phyloP scores from a whole-genome alignment of 306 rosid species.

The Glycine tomentella region DNA sequence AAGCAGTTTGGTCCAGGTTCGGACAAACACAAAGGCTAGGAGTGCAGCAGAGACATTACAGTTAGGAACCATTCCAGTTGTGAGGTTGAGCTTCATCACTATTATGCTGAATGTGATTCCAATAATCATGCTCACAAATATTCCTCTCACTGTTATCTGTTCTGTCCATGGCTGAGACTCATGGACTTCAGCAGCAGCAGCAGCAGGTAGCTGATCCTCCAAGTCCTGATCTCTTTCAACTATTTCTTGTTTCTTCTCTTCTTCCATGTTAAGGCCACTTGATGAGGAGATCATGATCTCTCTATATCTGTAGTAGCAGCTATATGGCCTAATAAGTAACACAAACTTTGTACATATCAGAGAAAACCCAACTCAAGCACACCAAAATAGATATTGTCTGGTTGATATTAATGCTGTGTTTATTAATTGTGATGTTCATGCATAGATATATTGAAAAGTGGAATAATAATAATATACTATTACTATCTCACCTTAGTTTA shows the following conservation, averaged over 20 bases:
- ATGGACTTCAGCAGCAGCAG: constrained; percentile 28
- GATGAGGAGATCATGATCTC: constrained; percentile 43
- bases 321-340: neutral
- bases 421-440: neutral
- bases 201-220: constrained; percentile 40
- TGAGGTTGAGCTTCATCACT: constrained; percentile 89
- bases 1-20: constrained; percentile 77
- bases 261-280: constrained; percentile 34
- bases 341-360: constrained; percentile 25
- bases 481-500: constrained; percentile 15
- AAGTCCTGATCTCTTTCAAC: constrained; percentile 40
- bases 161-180: constrained; percentile 65
- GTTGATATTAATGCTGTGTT: constrained; percentile 3
- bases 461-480: constrained; percentile 33
- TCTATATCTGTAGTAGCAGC: neutral
- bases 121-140: constrained; percentile 74
- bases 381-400: neutral
- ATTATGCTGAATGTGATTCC: constrained; percentile 77
- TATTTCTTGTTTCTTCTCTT: constrained; percentile 42
- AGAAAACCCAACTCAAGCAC: constrained; percentile 29
- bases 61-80: constrained; percentile 87
- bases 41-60: constrained; percentile 92
- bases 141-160: constrained; percentile 81
- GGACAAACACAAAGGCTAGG: constrained; percentile 71
- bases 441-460: neutral